Evolutionary conservation across 768 basidiomycete species (phyloP).

Genomic region (Cytidiella melzeri): DNA sequence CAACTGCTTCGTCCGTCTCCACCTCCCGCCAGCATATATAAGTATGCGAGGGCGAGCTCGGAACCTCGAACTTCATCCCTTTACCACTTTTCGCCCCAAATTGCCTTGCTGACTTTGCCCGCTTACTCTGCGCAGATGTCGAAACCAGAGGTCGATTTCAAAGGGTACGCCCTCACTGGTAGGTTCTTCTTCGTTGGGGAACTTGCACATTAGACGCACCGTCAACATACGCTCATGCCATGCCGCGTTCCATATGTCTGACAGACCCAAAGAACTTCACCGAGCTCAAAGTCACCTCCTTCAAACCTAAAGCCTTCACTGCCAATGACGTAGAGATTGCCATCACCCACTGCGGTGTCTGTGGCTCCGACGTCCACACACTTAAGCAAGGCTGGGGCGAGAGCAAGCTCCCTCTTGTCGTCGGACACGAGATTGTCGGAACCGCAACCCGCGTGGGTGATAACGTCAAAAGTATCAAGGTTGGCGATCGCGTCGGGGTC

Average conservation of each 20-base stretch:
- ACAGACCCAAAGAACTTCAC: slow-evolving; percentile 24
- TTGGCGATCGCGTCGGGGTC: slow-evolving; percentile 51
- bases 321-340: slow-evolving; percentile 53
- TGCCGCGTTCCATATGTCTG: too few species aligned
- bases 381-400: slow-evolving; percentile 35
- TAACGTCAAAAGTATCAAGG: slow-evolving; percentile 47
- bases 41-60: too few species aligned
- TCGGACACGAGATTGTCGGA: slow-evolving; percentile 51
- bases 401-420: slow-evolving; percentile 22
- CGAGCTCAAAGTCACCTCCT: slow-evolving; percentile 38
- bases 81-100: too few species aligned
- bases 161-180: slow-evolving; percentile 23
- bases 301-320: slow-evolving; percentile 45
- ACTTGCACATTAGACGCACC: too few species aligned
- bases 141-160: slow-evolving; percentile 22
- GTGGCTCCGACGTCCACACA: slow-evolving; percentile 48
- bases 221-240: too few species aligned
- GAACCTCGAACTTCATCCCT: too few species aligned
- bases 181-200: too few species aligned
- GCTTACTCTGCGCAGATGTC: too few species aligned
- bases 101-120: too few species aligned
- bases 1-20: too few species aligned
- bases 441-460: slow-evolving; percentile 46
- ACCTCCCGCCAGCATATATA: too few species aligned
- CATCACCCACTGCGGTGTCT: slow-evolving; percentile 44